Evolutionary conservation across 2,329 filamentous ascomycete species (phyloP).

Genomic region (Ploettnerulaceae sp.): DNA sequence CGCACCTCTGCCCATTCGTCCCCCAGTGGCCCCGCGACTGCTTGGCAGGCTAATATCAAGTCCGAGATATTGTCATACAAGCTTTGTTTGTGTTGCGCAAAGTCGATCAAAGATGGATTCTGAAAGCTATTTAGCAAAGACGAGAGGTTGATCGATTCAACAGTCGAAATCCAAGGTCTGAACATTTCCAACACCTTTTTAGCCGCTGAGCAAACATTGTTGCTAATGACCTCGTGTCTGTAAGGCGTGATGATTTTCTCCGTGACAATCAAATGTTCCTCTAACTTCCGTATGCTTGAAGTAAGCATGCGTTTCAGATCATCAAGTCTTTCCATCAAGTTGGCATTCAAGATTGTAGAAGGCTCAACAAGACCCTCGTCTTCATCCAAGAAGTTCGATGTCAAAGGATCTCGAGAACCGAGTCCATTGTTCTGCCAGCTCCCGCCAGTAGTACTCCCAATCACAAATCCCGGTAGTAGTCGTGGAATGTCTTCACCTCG

Average conservation of each 20-base stretch:
- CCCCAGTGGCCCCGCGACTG: conserved; percentile 82
- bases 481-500: conserved; percentile 88
- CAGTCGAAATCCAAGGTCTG: conserved; percentile 80
- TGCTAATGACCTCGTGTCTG: conserved; percentile 74
- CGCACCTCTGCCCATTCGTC: conserved; percentile 96
- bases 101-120: conserved; percentile 81
- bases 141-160: conserved; percentile 88
- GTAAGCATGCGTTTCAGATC: conserved; percentile 80
- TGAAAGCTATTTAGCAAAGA: conserved; percentile 73
- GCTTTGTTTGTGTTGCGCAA: conserved; percentile 85
- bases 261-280: conserved; percentile 71
- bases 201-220: conserved; percentile 74
- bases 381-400: conserved; percentile 82
- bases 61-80: conserved; percentile 92
- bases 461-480: conserved; percentile 89
- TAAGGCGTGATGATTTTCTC: conserved; percentile 79
- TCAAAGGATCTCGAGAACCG: conserved; percentile 62
- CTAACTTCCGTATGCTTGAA: conserved; percentile 79
- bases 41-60: conserved; percentile 80
- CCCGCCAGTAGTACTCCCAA: conserved; percentile 76
- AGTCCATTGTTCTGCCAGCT: conserved; percentile 77
- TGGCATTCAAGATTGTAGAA: conserved; percentile 66
- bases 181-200: conserved; percentile 82
- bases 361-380: conserved; percentile 70
- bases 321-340: conserved; percentile 76